Conservation (phyloP, 768 basidiomycete genomes). For the Baorangia bicolor region DNA sequence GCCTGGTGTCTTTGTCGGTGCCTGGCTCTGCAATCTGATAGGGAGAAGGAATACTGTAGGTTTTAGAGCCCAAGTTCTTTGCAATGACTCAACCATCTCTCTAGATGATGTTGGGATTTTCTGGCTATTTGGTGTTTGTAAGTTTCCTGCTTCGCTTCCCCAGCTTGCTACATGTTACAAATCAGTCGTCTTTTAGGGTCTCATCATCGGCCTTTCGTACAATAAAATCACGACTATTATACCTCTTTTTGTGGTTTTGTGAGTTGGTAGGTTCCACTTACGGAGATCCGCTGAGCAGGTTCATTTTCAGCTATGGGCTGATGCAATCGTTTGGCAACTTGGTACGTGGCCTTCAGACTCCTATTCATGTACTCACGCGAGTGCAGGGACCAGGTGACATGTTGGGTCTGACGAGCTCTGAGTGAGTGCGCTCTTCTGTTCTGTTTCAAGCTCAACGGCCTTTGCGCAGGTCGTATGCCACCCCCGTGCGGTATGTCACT, state of each 20-base stretch:
- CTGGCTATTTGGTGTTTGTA: slow-evolving; percentile 65
- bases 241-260: slow-evolving; percentile 70
- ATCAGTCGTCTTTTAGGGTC: slow-evolving; percentile 31
- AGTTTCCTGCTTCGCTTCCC: slow-evolving; percentile 7
- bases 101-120: slow-evolving; percentile 68
- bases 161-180: background rate
- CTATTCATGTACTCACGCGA: slow-evolving; percentile 7
- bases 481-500: slow-evolving; percentile 51
- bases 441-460: slow-evolving; percentile 3
- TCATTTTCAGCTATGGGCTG: slow-evolving; percentile 52
- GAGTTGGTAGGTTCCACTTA: slow-evolving; percentile 19
- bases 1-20: slow-evolving; percentile 58
- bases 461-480: slow-evolving; percentile 53
- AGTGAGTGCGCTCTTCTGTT: slow-evolving; percentile 40
- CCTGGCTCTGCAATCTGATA: slow-evolving; percentile 48
- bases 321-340: slow-evolving; percentile 75
- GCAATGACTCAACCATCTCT: slow-evolving; percentile 2
- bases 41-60: slow-evolving; percentile 59
- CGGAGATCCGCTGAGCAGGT: background rate
- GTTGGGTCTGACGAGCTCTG: slow-evolving; percentile 63
- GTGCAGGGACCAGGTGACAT: slow-evolving; percentile 69
- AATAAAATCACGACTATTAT: slow-evolving; percentile 60
- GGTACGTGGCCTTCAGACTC: slow-evolving; percentile 31
- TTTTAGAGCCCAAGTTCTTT: background rate
- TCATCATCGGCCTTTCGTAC: slow-evolving; percentile 60